Base-by-base conservation (phyloP, 352 stramenopile species). In the Phytopythium delawarense region DNA sequence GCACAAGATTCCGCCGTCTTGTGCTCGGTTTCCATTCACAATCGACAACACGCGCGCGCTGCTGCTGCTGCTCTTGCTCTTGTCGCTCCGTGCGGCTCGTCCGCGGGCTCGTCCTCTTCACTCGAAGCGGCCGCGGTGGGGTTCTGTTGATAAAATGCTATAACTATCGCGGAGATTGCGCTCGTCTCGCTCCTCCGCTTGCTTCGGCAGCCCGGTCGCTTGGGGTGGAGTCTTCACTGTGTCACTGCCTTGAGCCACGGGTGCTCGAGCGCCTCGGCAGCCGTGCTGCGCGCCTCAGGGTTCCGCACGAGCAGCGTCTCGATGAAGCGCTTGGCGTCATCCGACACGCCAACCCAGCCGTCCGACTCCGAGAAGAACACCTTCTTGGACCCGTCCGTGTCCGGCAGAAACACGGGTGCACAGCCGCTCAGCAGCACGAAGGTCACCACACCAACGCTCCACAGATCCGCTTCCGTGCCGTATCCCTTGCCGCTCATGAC, bases 391-490 rank as follows among this genome's bases (percentile, higher is more conserved):
- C 81, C 84, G 16, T 91, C 78, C 2, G 65, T 63, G 0, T 76
- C 72, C 2, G 82, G 82, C 18, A 91, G 62, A 57, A 92, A 94
- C 65, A 91, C 80, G 0, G 85, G 85, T 30, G 85, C 85, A 46
- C 73, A 92, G 11, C 87, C 94, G 28, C 76, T 94, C 20, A 97
- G 66, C 28, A 97, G 67, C 45, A 98, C 86, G 59, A 92, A 98
- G 28, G 93, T 89, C 35, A 98, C 94, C 16, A 97, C 91, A 35
- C 92, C 92, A 20, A 97, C 82, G 63, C 88, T 97, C 91, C 91
- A 98, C 65, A 98, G 89, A 64, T 98, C 95, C 8, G 93, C 94
- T 53, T 97, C 92, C 25, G 93, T 89, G 71, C 96, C 93, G 66
- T 98, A 98, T 30, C 87, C 88, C 61, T 98, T 97, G 76, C 82